These are phyloP conservation scores for Kwoniella botswanensis DNA, from an alignment of 768 basidiomycete genomes.

Conservation along the genomic window DNA sequence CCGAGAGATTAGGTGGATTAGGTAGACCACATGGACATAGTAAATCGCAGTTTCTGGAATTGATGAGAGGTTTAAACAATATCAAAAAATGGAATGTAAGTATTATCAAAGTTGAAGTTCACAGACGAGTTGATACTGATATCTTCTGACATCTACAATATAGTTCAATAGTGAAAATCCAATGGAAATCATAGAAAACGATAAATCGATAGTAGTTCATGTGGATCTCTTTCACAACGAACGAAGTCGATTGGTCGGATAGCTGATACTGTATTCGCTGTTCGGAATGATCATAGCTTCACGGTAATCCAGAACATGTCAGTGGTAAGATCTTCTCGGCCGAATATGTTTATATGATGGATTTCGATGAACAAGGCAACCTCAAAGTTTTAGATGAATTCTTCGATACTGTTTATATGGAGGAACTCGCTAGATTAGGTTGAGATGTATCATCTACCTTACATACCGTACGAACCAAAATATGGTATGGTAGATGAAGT, in stretches of 20 bases:
- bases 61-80: background rate
- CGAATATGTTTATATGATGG: slow-evolving; percentile 5
- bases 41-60: background rate
- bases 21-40: background rate
- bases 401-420: slow-evolving; percentile 4
- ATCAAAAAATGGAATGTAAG: background rate
- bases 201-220: background rate
- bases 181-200: background rate
- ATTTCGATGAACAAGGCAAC: slow-evolving; percentile 1
- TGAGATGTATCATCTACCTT: background rate
- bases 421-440: background rate
- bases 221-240: background rate
- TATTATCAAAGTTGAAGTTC: background rate
- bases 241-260: too few relatives aligned
- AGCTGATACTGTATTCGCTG: background rate
- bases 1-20: background rate
- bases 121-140: too few relatives aligned
- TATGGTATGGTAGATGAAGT: too few relatives aligned
- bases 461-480: too few relatives aligned
- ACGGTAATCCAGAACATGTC: background rate
- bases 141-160: too few relatives aligned
- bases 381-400: background rate
- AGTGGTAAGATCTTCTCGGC: background rate
- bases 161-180: background rate
- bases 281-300: background rate